Percentiles rank a stretch among this genome's conserved stretches.
Evolutionary conservation across 2,329 filamentous ascomycete genomes (phyloP).

Genomic region (Albophoma yamanashiensis): DNA sequence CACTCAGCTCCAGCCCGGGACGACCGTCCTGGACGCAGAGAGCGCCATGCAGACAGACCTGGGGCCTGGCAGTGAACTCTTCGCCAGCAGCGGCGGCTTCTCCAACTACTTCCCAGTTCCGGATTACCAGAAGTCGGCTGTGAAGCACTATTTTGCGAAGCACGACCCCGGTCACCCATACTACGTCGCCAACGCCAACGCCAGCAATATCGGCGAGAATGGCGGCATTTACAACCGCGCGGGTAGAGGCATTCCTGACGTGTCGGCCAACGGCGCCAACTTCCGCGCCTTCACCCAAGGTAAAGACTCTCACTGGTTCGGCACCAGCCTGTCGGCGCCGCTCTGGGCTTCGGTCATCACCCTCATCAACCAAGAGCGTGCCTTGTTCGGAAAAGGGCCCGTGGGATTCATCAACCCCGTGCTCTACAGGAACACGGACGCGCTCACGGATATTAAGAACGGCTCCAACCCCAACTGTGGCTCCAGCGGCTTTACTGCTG

Average conservation of each 20-base stretch:
- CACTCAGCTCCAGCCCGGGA: background rate
- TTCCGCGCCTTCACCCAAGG: conserved; percentile 16
- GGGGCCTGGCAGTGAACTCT: conserved; percentile 5
- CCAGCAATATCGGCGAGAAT: conserved; percentile 20
- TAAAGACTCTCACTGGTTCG: conserved; percentile 3
- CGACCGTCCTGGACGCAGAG: conserved; percentile 3
- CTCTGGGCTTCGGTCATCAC: conserved; percentile 11
- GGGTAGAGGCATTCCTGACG: conserved; percentile 26
- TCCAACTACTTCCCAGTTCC: conserved; percentile 20
- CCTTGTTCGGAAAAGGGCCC: conserved; percentile 19
- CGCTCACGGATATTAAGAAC: conserved; percentile 26
- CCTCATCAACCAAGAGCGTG: conserved; percentile 10
- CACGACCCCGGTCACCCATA: conserved; percentile 12
- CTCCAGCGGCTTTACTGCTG: conserved; percentile 4
- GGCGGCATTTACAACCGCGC: conserved; percentile 21
- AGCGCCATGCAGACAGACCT: conserved; percentile 5
- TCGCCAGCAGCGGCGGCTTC: conserved; percentile 19
- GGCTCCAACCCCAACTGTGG: conserved; percentile 27
- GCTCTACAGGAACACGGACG: conserved; percentile 21
- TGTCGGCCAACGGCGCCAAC: conserved; percentile 37
- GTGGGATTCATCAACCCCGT: conserved; percentile 30
- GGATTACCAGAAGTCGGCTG: conserved; percentile 15
- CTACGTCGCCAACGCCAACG: conserved; percentile 16
- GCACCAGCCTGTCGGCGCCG: conserved; percentile 10
- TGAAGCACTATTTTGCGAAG: conserved; percentile 13